Evolutionary conservation across 2,329 filamentous ascomycete species (phyloP).

Genomic region (Geosmithia putterillii): DNA sequence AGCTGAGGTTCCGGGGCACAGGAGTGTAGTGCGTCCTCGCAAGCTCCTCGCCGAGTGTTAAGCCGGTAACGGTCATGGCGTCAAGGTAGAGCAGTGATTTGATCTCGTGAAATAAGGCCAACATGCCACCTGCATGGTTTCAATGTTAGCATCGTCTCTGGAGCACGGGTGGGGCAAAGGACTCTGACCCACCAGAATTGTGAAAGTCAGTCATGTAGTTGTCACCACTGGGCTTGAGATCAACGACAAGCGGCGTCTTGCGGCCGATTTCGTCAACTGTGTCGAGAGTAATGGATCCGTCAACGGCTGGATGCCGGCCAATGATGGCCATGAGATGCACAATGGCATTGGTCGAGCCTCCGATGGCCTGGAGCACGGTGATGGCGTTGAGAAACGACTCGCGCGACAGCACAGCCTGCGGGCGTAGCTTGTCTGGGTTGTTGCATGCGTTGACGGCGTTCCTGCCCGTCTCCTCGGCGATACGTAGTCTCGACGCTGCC

Average conservation of each 20-base stretch:
- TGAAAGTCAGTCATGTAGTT: slow-evolving; percentile 89
- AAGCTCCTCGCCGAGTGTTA: slow-evolving; percentile 70
- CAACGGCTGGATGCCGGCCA: slow-evolving; percentile 56
- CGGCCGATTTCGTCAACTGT: slow-evolving; percentile 71
- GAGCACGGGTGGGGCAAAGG: not conserved
- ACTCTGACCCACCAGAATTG: slow-evolving; percentile 40
- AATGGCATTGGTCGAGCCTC: slow-evolving; percentile 75
- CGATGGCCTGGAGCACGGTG: slow-evolving; percentile 75
- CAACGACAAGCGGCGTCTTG: slow-evolving; percentile 68
- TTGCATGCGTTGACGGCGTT: slow-evolving; percentile 57
- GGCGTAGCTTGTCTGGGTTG: slow-evolving; percentile 53
- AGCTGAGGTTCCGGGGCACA: slow-evolving; percentile 20
- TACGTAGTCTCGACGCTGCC: slow-evolving; percentile 65
- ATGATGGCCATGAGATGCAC: slow-evolving; percentile 81
- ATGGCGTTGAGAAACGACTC: slow-evolving; percentile 75
- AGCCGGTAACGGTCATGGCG: slow-evolving; percentile 73
- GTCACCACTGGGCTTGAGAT: slow-evolving; percentile 75
- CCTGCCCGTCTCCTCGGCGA: slow-evolving; percentile 61
- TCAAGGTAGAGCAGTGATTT: slow-evolving; percentile 64
- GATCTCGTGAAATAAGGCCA: slow-evolving; percentile 67
- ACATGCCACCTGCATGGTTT: slow-evolving; percentile 52
- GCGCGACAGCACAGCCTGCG: slow-evolving; percentile 58
- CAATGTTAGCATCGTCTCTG: not conserved
- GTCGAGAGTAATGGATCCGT: slow-evolving; percentile 52
- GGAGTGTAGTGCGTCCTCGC: slow-evolving; percentile 52